Conservation (phyloP, 2,329 filamentous ascomycete genomes). For the Pseudopithomyces maydicus region DNA sequence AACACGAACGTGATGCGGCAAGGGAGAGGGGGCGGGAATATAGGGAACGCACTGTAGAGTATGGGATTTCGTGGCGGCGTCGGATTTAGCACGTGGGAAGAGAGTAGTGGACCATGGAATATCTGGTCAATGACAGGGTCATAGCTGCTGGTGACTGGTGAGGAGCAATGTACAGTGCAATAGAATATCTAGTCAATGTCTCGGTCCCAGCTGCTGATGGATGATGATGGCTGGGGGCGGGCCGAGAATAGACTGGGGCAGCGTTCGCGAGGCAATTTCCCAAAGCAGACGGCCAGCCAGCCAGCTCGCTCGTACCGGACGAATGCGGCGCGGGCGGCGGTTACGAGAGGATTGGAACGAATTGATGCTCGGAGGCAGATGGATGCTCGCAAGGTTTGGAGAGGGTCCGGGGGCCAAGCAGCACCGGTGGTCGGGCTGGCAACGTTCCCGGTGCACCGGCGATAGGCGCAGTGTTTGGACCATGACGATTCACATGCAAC, state of each 20-base stretch:
- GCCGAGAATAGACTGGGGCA: no score
- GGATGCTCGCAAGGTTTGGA: background rate
- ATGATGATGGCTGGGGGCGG: no score
- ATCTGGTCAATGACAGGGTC: no score
- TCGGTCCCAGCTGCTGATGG: no score
- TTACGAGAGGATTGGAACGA: background rate
- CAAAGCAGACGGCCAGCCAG: background rate
- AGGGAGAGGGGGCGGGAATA: background rate
- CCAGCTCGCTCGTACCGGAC: background rate
- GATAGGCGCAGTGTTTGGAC: slow-evolving; percentile 10
- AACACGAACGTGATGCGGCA: background rate
- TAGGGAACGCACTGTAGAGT: background rate
- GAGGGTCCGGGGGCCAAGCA: background rate
- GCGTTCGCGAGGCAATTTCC: background rate
- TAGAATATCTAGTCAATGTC: no score
- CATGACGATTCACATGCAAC: slow-evolving; percentile 1
- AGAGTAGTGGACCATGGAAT: no score
- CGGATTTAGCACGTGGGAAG: no score
- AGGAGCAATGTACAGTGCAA: no score
- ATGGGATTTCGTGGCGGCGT: no score
- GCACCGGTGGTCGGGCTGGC: background rate
- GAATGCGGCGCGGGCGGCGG: background rate
- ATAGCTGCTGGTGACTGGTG: no score
- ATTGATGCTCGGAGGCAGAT: background rate
- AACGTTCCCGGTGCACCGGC: background rate